Evolutionary conservation across 2,329 filamentous ascomycete species (phyloP), one percentile per base, ranked within the genome.

Genomic region (Leptodontidium sp.): DNA sequence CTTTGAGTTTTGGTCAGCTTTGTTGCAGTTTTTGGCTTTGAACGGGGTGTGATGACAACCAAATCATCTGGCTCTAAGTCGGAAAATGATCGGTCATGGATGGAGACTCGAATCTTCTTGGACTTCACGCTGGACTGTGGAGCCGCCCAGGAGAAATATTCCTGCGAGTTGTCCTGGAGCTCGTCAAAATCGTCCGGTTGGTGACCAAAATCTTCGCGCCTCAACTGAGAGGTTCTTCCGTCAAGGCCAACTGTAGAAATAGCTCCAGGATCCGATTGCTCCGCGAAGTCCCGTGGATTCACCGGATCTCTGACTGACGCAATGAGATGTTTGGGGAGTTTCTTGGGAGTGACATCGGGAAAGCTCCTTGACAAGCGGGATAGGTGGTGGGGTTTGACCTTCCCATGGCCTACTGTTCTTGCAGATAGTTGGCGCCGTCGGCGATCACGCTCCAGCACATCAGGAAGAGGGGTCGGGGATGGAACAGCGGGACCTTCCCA

Each of bases 381-480:
- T 17, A 12, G 29, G 40, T 62, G 29, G 5, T 43, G 7, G 21
- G 8, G 21, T 24, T 17, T 35, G 11, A 29, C 9, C 17, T 8
- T 64, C 8, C 11, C 24, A 38, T 38, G 38, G 29, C 47, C 52
- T 50, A 35, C 6, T 43, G 38, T 40, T n/a, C 32, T 66, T 35
- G 67, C 38, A 57, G 63, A 66, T 47, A 53, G 29, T 32, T 65
- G 59, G n/a, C 47, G 61, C 49, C 61, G 47, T 12, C 61, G 67
- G 57, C 66, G 68, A 53, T 57, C 45, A 43, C 45, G 68, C 40
- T 68, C 47, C 24, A 26, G 45, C n/a, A 29, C 24, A 40, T 71
- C 62, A 35, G 57, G 70, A 40, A 72, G 47, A 11, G 77, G 77
- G 14, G 76, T 78, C 15, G 77, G 77, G n/a, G 77, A 74, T 11